Conservation (phyloP, 371 early-diverging fungal species). For the Mitosporidium daphniae region DNA sequence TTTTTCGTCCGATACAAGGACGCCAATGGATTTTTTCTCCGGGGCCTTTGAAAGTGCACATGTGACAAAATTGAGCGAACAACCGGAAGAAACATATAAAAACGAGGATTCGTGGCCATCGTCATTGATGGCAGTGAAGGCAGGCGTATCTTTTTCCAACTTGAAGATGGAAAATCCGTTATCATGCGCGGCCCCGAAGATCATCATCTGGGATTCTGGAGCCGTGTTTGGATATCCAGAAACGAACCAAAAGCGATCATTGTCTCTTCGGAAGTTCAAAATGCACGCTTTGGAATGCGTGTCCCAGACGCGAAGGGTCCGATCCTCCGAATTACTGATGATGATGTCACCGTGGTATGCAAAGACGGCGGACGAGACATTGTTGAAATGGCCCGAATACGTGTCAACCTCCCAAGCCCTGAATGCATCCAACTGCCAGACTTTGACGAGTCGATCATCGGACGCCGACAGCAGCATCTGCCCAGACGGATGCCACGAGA, state of each 20-base stretch:
- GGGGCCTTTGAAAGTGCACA: conserved; percentile 2
- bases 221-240: conserved; percentile 65
- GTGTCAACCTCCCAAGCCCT: conserved; percentile 89
- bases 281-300: conserved; percentile 45
- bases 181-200: conserved; percentile 91
- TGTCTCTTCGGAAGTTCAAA: conserved; percentile 60
- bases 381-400: conserved; percentile 85
- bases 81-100: conserved; percentile 2
- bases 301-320: conserved; percentile 79
- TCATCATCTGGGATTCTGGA: too few species aligned
- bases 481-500: conserved; percentile 56
- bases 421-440: conserved; percentile 84
- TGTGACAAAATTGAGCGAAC: conserved; percentile 2
- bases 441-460: conserved; percentile 86
- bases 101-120: too few species aligned
- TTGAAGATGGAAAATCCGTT: conserved; percentile 81
- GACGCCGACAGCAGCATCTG: conserved; percentile 73
- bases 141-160: conserved; percentile 66
- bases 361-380: conserved; percentile 61
- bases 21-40: conserved; percentile 1
- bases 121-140: conserved; percentile 16
- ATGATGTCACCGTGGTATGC: conserved; percentile 66
- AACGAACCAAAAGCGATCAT: conserved; percentile 86
- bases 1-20: too few species aligned
- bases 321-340: conserved; percentile 72